These are phyloP conservation scores for Oidiodendron maius DNA, from an alignment of 495 filamentous ascomycete species.

Conservation along the genomic window DNA sequence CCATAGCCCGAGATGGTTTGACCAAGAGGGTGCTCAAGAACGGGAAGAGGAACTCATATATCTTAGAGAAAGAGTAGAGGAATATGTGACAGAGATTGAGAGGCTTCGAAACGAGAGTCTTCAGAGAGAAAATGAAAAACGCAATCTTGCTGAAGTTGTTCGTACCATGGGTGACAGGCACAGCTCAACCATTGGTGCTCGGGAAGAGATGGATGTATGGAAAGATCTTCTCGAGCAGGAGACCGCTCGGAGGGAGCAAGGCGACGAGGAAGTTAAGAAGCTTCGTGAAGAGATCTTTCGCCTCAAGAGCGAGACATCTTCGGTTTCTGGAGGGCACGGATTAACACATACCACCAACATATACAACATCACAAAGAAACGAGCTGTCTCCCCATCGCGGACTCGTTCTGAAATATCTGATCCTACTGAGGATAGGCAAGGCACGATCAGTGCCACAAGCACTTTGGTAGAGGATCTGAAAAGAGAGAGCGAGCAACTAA, in stretches of 20 bases:
- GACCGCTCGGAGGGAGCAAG: conserved; percentile 80
- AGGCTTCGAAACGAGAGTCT: conserved; percentile 70
- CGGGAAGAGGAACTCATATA: conserved; percentile 81
- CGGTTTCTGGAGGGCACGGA: conserved; percentile 25
- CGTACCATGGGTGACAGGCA: conserved; percentile 62
- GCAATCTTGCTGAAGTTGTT: conserved; percentile 72
- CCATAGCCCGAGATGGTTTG: conserved; percentile 28
- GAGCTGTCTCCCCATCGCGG: conserved; percentile 56
- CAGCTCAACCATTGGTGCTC: conserved; percentile 62
- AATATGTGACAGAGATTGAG: conserved; percentile 77
- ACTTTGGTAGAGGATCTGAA: conserved; percentile 62
- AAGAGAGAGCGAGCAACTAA: conserved; percentile 66
- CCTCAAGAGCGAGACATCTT: conserved; percentile 55
- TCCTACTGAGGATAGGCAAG: conserved; percentile 45
- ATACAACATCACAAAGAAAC: conserved; percentile 55
- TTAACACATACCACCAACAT: conserved; percentile 53
- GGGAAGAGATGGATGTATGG: conserved; percentile 90
- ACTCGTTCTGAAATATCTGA: conserved; percentile 57
- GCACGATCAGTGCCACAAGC: conserved; percentile 49
- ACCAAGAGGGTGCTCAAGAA: conserved; percentile 55
- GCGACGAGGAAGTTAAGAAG: conserved; percentile 78
- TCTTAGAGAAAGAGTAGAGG: conserved; percentile 75
- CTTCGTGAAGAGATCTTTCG: conserved; percentile 80
- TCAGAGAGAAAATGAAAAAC: conserved; percentile 71
- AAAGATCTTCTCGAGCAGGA: conserved; percentile 95